These are phyloP conservation scores for Solanum paucissectum DNA, from an alignment of 257 asterid genomes.

Conservation along the genomic window DNA sequence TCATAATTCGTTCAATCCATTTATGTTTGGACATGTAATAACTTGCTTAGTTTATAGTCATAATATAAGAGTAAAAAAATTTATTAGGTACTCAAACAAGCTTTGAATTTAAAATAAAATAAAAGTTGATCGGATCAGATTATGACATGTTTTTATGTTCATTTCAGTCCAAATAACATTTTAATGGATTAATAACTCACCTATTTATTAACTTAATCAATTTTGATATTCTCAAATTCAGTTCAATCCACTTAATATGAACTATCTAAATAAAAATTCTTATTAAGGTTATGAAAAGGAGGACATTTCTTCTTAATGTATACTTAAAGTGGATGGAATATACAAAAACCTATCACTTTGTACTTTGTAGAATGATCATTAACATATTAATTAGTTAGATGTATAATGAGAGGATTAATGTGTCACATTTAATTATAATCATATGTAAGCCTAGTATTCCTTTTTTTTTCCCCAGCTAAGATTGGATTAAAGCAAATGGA, in stretches of 20 bases:
- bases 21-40: too few species aligned
- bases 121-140: not conserved
- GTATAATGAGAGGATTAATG: not conserved
- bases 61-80: not conserved
- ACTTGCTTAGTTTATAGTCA: not conserved
- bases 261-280: not conserved
- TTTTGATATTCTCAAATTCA: too few species aligned
- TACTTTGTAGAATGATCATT: not conserved
- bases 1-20: not conserved
- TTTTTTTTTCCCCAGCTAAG: not conserved
- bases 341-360: not conserved
- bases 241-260: rapidly evolving
- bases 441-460: not conserved
- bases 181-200: not conserved
- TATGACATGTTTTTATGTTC: not conserved
- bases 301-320: not conserved
- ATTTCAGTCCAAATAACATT: not conserved
- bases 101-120: not conserved
- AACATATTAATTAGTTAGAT: not conserved
- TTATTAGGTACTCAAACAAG: not conserved
- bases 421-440: not conserved
- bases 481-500: not conserved
- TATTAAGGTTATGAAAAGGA: not conserved
- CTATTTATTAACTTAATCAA: too few species aligned
- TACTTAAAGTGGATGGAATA: not conserved